These are phyloP conservation scores for Corylus heterophylla DNA, from an alignment of 306 rosid species.

Conservation along the genomic window DNA sequence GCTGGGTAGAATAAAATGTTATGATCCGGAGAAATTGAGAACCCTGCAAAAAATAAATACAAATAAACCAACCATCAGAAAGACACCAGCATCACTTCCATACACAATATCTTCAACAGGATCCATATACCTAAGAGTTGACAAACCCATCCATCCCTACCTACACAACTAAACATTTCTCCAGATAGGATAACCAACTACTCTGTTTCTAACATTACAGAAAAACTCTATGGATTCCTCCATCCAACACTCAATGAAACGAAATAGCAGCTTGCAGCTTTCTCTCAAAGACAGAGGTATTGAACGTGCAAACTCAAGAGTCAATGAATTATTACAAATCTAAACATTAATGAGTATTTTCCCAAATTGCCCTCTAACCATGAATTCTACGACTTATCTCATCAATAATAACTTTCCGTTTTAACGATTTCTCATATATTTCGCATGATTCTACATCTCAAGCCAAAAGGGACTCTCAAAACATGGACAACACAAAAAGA, in stretches of 20 bases:
- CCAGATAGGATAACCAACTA: background rate
- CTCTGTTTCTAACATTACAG: background rate
- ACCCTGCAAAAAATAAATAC: constrained; percentile 50
- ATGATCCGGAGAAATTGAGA: constrained; percentile 82
- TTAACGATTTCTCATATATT: background rate
- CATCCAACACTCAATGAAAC: background rate
- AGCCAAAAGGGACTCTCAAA: background rate
- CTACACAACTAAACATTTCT: background rate
- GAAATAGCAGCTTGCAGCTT: background rate
- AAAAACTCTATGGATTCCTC: background rate
- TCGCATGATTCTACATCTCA: background rate
- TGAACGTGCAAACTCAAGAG: background rate
- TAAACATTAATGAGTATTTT: background rate
- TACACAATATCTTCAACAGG: constrained; percentile 1
- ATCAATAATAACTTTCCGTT: background rate
- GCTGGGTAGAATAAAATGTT: constrained; percentile 97
- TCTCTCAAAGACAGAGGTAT: background rate
- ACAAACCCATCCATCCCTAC: background rate
- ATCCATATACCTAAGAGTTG: background rate
- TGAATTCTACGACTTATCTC: background rate
- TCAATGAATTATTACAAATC: background rate
- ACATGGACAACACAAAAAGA: constrained; percentile 5
- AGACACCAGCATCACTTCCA: constrained; percentile 1
- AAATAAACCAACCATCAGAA: constrained; percentile 21
- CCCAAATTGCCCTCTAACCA: background rate